phyloP scores from a whole-genome alignment of 257 asterid species.

The Sherardia arvensis region DNA sequence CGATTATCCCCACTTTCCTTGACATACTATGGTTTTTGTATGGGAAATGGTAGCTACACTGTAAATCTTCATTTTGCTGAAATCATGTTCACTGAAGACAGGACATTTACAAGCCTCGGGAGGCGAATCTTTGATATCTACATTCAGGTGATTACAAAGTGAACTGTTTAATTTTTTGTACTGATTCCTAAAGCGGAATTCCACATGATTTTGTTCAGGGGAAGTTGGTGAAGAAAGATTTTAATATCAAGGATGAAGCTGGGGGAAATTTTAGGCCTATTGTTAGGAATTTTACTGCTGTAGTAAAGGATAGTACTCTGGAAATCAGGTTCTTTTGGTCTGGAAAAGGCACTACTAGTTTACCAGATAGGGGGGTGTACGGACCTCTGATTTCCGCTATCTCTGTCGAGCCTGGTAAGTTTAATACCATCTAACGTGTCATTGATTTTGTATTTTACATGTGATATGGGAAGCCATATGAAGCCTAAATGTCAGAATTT shows the following conservation, averaged over 20 bases:
- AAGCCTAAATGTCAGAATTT: too few species aligned
- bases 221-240: constrained; percentile 45
- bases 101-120: constrained; percentile 48
- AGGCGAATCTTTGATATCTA: constrained; percentile 64
- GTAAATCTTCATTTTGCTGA: constrained; percentile 77
- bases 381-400: constrained; percentile 93
- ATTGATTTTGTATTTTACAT: background rate
- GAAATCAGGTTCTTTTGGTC: constrained; percentile 81
- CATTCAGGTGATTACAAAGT: constrained; percentile 31
- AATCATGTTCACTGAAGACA: constrained; percentile 46
- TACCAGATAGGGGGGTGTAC: constrained; percentile 63
- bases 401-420: constrained; percentile 55
- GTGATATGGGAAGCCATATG: too few species aligned
- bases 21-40: constrained; percentile 49
- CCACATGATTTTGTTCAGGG: constrained; percentile 45
- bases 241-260: constrained; percentile 64
- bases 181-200: too few species aligned
- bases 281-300: constrained; percentile 32
- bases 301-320: constrained; percentile 39
- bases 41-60: constrained; percentile 51
- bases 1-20: constrained; percentile 20
- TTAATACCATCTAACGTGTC: background rate
- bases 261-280: constrained; percentile 55
- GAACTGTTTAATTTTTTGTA: background rate
- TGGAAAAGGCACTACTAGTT: constrained; percentile 68